phyloP scores from a whole-genome alignment of 1,284 basidiomycete genomes.

The Meira miltonrushii region DNA sequence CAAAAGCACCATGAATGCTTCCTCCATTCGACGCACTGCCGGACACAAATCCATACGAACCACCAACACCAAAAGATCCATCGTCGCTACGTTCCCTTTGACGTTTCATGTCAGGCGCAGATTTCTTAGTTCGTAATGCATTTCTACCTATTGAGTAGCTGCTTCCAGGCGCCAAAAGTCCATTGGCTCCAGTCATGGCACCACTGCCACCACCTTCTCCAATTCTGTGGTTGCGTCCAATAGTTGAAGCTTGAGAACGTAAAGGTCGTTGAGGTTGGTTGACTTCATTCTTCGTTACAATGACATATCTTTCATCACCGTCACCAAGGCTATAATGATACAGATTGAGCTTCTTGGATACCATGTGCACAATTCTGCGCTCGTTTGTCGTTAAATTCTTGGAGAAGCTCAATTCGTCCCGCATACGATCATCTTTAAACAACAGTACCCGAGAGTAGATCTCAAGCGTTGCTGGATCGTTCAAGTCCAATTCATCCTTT shows the following conservation, averaged over 20 bases:
- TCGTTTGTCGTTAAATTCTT: constrained; percentile 77
- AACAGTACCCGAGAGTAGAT: constrained; percentile 94
- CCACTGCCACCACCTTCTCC: neutral
- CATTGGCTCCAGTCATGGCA: constrained; percentile 10
- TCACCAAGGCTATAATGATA: constrained; percentile 91
- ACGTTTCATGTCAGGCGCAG: constrained; percentile 49
- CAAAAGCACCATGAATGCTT: neutral
- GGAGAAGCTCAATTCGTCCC: constrained; percentile 93
- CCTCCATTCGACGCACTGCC: neutral
- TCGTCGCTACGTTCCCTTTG: constrained; percentile 10
- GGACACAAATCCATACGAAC: neutral
- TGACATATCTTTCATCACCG: constrained; percentile 84
- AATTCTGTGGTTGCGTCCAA: constrained; percentile 28
- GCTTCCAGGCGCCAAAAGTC: constrained; percentile 27
- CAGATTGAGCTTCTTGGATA: constrained; percentile 90
- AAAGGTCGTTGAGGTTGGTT: constrained; percentile 20
- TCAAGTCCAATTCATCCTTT: constrained; percentile 72
- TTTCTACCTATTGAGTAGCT: constrained; percentile 34
- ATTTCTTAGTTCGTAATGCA: constrained; percentile 44
- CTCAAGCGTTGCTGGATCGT: constrained; percentile 89
- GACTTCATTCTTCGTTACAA: constrained; percentile 60
- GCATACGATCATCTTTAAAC: constrained; percentile 97
- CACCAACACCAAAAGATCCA: constrained; percentile 10
- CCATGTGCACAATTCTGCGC: constrained; percentile 84
- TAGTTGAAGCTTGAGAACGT: constrained; percentile 38